Conservation (phyloP, 2,329 filamentous ascomycete genomes). For the Scorias spongiosa region DNA sequence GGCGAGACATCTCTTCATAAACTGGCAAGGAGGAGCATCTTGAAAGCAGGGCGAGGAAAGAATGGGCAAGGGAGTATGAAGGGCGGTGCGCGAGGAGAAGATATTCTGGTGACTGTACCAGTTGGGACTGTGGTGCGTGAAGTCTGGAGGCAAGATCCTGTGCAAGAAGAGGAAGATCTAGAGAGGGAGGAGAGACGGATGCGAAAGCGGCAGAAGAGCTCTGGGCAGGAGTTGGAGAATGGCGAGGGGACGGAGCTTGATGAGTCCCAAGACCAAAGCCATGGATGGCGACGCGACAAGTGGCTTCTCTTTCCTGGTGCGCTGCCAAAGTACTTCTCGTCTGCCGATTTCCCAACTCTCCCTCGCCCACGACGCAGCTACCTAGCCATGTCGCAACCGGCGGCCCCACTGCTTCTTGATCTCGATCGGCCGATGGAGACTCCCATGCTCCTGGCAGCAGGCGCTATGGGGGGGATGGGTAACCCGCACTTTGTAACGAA, state of each 20-base stretch:
- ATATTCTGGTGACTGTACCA: slow-evolving; percentile 77
- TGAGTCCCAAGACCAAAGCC: slow-evolving; percentile 19
- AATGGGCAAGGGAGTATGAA: slow-evolving; percentile 61
- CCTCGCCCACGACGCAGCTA: slow-evolving; percentile 41
- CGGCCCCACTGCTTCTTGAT: slow-evolving; percentile 49
- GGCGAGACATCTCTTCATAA: slow-evolving; percentile 91
- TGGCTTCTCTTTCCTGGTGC: slow-evolving; percentile 80
- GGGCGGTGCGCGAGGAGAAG: slow-evolving; percentile 67
- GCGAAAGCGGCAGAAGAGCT: slow-evolving; percentile 12
- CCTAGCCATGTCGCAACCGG: slow-evolving; percentile 52
- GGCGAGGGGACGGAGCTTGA: slow-evolving; percentile 23
- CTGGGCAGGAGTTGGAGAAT: slow-evolving; percentile 13
- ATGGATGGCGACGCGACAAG: slow-evolving; percentile 43
- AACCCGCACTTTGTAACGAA: slow-evolving; percentile 85
- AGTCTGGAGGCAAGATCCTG: slow-evolving; percentile 60
- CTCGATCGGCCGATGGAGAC: slow-evolving; percentile 56
- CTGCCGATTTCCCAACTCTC: slow-evolving; percentile 41
- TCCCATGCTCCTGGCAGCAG: slow-evolving; percentile 73
- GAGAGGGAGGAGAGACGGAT: slow-evolving; percentile 5
- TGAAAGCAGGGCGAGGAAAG: slow-evolving; percentile 61
- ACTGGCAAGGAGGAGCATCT: slow-evolving; percentile 58
- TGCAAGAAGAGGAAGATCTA: slow-evolving; percentile 46
- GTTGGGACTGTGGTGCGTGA: slow-evolving; percentile 85
- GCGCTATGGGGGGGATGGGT: slow-evolving; percentile 76
- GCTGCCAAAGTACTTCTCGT: slow-evolving; percentile 52